phyloP scores from a whole-genome alignment of 495 filamentous ascomycete genomes.

The Penicillium mononematosum region DNA sequence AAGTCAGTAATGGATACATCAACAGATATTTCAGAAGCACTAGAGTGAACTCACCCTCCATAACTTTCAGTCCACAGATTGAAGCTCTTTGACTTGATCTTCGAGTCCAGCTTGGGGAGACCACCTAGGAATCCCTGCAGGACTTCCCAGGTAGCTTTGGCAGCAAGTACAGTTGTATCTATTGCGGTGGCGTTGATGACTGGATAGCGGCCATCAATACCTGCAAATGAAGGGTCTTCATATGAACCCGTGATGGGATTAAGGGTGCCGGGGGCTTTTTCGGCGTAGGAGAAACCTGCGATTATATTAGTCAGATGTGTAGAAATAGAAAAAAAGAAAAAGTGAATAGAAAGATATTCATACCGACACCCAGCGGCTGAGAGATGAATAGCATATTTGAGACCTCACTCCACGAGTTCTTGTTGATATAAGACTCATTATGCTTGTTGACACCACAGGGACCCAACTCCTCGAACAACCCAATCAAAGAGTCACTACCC shows the following conservation, averaged over 20 bases:
- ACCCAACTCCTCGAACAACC: constrained; percentile 67
- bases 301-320: not conserved
- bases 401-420: constrained; percentile 68
- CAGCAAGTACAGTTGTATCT: constrained; percentile 55
- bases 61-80: constrained; percentile 56
- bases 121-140: constrained; percentile 55
- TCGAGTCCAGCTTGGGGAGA: constrained; percentile 47
- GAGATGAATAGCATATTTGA: constrained; percentile 77
- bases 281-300: constrained; percentile 55
- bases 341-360: not conserved
- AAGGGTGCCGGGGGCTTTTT: constrained; percentile 41
- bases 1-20: constrained; percentile 14
- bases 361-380: constrained; percentile 60
- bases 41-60: constrained; percentile 57
- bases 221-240: constrained; percentile 40
- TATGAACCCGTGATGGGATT: constrained; percentile 46
- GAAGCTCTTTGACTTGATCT: constrained; percentile 54
- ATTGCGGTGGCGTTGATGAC: constrained; percentile 46
- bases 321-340: not conserved
- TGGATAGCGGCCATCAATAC: constrained; percentile 49
- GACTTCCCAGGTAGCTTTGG: constrained; percentile 56
- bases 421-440: constrained; percentile 52
- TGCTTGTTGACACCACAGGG: constrained; percentile 57
- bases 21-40: not conserved
- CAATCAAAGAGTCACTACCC: constrained; percentile 63